phyloP scores from a whole-genome alignment of 306 rosid genomes.

The Fragaria nilgerrensis region DNA sequence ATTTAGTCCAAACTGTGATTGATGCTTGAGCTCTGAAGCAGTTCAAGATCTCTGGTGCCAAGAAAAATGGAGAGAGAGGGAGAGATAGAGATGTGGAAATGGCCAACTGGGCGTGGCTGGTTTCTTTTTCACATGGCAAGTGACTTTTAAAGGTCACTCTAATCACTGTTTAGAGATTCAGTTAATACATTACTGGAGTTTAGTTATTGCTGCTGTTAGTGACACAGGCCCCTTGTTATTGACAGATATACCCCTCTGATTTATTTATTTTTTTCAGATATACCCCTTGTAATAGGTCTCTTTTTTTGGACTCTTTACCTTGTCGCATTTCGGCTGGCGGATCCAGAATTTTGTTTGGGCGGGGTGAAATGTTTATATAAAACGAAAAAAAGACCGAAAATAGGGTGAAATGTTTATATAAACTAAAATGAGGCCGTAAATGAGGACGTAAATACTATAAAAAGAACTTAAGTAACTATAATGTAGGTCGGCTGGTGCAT shows the following conservation, averaged over 20 bases:
- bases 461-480: no score
- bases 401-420: no score
- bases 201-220: not conserved
- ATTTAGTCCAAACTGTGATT: conserved; percentile 21
- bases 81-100: not conserved
- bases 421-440: no score
- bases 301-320: no score
- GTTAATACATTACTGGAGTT: not conserved
- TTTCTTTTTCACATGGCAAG: conserved; percentile 8
- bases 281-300: no score
- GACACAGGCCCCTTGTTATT: not conserved
- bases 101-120: conserved; percentile 18
- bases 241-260: not conserved
- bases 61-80: conserved; percentile 22
- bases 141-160: conserved; percentile 2
- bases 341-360: no score
- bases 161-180: conserved; percentile 11
- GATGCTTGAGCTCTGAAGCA: conserved; percentile 11
- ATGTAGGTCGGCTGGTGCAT: no score
- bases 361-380: no score
- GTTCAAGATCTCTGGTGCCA: conserved; percentile 44
- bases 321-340: no score
- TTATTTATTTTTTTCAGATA: no score
- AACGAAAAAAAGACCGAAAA: no score
- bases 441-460: no score